Evolutionary conservation across 2,329 filamentous ascomycete genomes (phyloP), one percentile per base, ranked within the genome.

Genomic region (Paecilomyces sp.): DNA sequence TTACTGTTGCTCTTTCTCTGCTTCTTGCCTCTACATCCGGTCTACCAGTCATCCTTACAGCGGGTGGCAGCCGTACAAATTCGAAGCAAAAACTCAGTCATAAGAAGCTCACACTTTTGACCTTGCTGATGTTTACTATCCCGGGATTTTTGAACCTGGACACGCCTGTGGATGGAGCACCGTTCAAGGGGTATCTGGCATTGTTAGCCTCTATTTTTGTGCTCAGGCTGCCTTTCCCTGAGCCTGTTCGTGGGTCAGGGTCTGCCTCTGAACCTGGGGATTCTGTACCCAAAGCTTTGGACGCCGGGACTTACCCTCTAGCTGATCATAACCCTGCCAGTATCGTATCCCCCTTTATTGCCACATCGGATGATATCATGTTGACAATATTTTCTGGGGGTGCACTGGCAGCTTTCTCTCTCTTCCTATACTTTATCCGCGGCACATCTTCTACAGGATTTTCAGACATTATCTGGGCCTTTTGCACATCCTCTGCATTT

Each of bases 1-100:
- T 80, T 59, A 74, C 80, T 57, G 79, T 81, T n/a, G 80, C 81
- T 11, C 70, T 85, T n/a, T 63, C 80, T 1, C 63, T 85, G 30
- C 70, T 85, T 52, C 69, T 79, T 34, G 76, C 79, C 7, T 63
- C 77, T 2, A 76, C 80, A 7, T 77, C 79, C 13, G 80, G 79
- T 7, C 60, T 85, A 24, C 71, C 73, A 25, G 66, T 64, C 22
- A 9, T 72, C 24, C 47, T 68, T 15, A 56, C 62, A 5, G 57
- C 56, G 18, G 54, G 56, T n/a, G 54, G 61, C 18, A 55, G 65
- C 8, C 61, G 56, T 25, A 57, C 55, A 33, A 61, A 55, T 47
- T 33, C 56, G 3, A 60, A 64, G 18, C 65, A 65, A 57, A 64
- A 61, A 58, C 64, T 72, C 15, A 64, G 60, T 6, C 66, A 64